Evolutionary conservation across 2,329 filamentous ascomycete species (phyloP).

Genomic region (Hansfordia pulvinata): DNA sequence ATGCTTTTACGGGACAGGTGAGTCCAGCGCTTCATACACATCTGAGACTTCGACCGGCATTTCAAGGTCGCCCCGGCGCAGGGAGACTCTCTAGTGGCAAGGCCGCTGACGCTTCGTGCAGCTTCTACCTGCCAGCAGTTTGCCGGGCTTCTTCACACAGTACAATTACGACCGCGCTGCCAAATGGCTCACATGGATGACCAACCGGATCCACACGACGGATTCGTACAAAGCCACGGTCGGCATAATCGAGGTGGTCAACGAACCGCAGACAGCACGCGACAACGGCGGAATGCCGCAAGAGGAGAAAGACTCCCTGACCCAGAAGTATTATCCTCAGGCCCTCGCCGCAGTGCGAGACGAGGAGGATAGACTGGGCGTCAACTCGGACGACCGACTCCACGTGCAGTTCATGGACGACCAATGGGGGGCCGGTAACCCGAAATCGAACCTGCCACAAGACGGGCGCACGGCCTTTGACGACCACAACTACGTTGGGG

Average conservation of each 20-base stretch:
- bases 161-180: conserved; percentile 42
- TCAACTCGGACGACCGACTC: conserved; percentile 26
- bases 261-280: conserved; percentile 41
- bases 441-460: conserved; percentile 27
- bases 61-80: too few species aligned
- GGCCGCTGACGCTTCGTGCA: too few species aligned
- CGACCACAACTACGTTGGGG: conserved; percentile 41
- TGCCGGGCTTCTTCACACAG: conserved; percentile 41
- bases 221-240: conserved; percentile 34
- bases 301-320: conserved; percentile 17
- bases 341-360: conserved; percentile 32
- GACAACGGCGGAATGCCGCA: too few species aligned
- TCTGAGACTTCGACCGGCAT: too few species aligned
- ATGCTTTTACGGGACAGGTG: conserved; percentile 27
- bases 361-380: conserved; percentile 28
- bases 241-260: conserved; percentile 44
- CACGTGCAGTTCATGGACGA: conserved; percentile 37
- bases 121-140: too few species aligned
- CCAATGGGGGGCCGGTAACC: conserved; percentile 43
- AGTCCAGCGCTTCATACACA: too few species aligned
- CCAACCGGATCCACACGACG: conserved; percentile 29
- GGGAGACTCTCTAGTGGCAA: too few species aligned
- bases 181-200: conserved; percentile 42
- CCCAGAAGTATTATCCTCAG: conserved; percentile 30
- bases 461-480: conserved; percentile 41